These are phyloP conservation scores for Aspergillus homomorphus DNA, from an alignment of 495 filamentous ascomycete genomes.

Conservation along the genomic window DNA sequence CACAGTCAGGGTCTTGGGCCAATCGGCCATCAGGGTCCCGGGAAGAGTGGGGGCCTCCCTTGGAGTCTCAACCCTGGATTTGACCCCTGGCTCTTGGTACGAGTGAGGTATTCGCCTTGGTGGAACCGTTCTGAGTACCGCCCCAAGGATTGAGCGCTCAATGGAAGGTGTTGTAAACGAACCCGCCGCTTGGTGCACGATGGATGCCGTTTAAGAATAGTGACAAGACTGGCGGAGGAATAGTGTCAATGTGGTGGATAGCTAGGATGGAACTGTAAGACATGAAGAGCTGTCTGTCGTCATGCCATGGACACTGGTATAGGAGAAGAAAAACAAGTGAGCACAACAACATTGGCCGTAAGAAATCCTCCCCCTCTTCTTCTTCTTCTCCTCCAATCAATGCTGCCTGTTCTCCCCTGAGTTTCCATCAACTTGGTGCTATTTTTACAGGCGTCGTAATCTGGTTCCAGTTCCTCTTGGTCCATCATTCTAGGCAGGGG, in stretches of 20 bases:
- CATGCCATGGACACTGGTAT: too few species aligned
- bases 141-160: neutral
- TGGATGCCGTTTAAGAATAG: too few species aligned
- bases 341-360: too few species aligned
- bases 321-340: too few species aligned
- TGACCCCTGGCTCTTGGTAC: neutral
- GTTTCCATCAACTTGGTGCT: neutral
- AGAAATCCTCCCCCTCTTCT: too few species aligned
- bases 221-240: neutral
- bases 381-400: neutral
- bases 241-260: neutral
- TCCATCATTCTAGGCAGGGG: neutral
- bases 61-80: neutral
- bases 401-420: neutral
- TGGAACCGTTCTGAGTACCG: neutral
- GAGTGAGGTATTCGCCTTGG: neutral
- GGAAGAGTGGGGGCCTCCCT: neutral
- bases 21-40: constrained; percentile 5
- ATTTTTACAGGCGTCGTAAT: neutral
- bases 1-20: constrained; percentile 4
- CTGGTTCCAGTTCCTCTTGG: neutral
- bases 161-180: neutral
- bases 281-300: neutral
- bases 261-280: neutral
- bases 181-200: neutral